phyloP scores from a whole-genome alignment of 129 eudicot genomes.

The Flaveria ramosissima region DNA sequence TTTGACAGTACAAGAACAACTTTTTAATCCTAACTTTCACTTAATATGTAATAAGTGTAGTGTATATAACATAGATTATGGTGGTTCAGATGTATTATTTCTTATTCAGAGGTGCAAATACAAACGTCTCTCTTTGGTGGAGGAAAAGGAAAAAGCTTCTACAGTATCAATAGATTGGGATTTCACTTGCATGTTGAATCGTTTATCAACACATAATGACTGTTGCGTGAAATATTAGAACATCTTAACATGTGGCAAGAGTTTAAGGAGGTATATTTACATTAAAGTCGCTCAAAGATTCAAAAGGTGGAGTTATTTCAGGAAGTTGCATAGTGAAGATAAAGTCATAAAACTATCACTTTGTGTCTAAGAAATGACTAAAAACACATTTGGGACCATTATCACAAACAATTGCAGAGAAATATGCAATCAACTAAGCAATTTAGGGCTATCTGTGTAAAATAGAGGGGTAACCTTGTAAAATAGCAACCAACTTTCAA shows the following conservation, averaged over 20 bases:
- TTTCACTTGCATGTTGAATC: not conserved
- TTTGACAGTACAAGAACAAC: not conserved
- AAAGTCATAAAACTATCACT: not conserved
- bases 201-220: not conserved
- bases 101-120: not conserved
- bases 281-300: not conserved
- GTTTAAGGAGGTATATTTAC: not conserved
- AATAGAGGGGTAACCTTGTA: no score
- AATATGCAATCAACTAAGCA: not conserved
- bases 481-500: no score
- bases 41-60: not conserved
- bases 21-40: not conserved
- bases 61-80: not conserved
- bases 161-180: not conserved
- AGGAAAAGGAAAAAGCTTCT: not conserved
- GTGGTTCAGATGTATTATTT: not conserved
- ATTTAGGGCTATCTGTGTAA: not conserved
- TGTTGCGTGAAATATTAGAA: not conserved
- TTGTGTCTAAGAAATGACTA: not conserved
- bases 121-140: not conserved
- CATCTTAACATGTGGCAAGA: not conserved
- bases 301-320: not conserved
- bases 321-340: not conserved
- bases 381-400: not conserved
- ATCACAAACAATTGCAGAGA: not conserved